Percentiles rank a stretch among this genome's conserved stretches.
phyloP scores from a whole-genome alignment of 257 asterid genomes.

The Nicotiana knightiana region DNA sequence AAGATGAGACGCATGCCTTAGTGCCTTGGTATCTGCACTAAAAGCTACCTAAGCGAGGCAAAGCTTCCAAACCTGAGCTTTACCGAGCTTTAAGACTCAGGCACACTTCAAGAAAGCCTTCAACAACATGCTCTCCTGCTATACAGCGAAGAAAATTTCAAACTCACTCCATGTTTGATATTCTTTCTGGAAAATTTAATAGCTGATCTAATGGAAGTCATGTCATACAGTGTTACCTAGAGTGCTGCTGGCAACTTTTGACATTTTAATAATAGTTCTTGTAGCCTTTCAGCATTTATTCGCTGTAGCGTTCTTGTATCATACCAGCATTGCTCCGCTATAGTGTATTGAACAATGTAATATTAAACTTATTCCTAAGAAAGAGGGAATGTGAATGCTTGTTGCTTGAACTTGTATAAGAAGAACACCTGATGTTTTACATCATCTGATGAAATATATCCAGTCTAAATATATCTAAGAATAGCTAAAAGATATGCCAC shows the following conservation, averaged over 20 bases:
- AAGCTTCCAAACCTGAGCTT: background rate
- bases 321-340: background rate
- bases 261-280: background rate
- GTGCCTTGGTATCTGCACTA: background rate
- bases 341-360: background rate
- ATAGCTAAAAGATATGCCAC: background rate
- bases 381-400: background rate
- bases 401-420: background rate
- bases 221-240: background rate
- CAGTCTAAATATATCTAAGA: background rate
- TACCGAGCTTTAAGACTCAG: background rate
- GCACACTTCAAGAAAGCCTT: background rate
- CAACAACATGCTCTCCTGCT: background rate
- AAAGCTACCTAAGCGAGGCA: background rate
- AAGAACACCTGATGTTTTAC: background rate
- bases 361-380: background rate
- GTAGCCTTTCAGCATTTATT: background rate
- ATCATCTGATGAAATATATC: background rate
- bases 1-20: background rate
- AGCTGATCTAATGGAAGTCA: background rate
- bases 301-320: background rate
- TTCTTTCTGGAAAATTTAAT: background rate
- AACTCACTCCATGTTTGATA: background rate
- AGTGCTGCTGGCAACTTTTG: background rate
- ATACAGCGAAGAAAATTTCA: background rate